Conservation (phyloP, 2,329 filamentous ascomycete genomes). For the Endoconidiophora polonica region DNA sequence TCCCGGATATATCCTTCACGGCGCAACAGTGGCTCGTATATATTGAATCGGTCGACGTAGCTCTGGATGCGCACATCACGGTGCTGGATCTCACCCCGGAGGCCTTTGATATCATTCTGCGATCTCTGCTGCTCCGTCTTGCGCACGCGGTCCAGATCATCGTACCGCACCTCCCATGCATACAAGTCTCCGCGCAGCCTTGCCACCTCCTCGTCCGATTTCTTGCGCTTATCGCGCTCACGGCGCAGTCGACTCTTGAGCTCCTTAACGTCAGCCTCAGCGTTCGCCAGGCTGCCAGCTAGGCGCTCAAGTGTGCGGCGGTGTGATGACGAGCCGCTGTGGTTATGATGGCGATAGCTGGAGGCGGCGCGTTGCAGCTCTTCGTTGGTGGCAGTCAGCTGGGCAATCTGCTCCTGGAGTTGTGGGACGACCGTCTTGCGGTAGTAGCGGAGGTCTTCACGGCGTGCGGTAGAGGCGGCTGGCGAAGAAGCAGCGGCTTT, state of each 20-base stretch:
- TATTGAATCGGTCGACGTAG: constrained; percentile 13
- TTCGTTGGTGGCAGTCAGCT: not conserved
- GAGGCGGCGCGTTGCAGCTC: not conserved
- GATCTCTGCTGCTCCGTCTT: constrained; percentile 12
- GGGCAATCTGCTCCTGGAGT: not conserved
- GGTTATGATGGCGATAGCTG: too few relatives aligned
- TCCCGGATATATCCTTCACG: constrained; percentile 14
- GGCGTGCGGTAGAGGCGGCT: not conserved
- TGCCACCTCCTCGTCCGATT: not conserved
- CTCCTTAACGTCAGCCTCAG: not conserved
- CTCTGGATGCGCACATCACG: constrained; percentile 11
- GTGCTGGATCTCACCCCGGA: constrained; percentile 12
- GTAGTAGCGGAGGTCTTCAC: not conserved
- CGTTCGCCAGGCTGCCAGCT: not conserved
- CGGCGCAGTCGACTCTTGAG: not conserved
- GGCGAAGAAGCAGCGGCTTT: not conserved
- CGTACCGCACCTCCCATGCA: constrained; percentile 13
- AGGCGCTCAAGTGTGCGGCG: not conserved
- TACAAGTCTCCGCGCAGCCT: not conserved
- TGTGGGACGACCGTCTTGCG: not conserved
- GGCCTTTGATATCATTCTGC: not conserved
- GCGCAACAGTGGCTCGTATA: constrained; percentile 16
- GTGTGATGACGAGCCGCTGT: not conserved
- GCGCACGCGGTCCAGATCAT: constrained; percentile 11
- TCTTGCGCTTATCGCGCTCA: not conserved